Evolutionary conservation across 2,329 filamentous ascomycete species (phyloP).

Genomic region (Colletotrichum theobromicola): DNA sequence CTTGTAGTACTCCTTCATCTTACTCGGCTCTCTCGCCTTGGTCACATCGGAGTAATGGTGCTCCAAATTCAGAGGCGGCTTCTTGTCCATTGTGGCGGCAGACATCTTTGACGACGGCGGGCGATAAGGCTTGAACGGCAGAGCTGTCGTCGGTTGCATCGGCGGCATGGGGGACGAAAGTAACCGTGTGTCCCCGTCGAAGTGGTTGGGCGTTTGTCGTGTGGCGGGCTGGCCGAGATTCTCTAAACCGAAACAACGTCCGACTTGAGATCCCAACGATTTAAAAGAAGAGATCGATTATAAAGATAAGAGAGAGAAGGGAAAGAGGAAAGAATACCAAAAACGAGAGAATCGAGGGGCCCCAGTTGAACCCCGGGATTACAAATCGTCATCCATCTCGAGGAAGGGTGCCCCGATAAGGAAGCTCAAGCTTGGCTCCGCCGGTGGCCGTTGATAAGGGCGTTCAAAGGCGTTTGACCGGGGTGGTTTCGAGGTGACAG

Average conservation of each 20-base stretch:
- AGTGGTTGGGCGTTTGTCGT: neutral
- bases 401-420: conserved; percentile 6
- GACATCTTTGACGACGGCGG: neutral
- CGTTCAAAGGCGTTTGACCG: neutral
- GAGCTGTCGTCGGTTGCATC: neutral
- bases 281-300: neutral
- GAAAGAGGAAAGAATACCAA: neutral
- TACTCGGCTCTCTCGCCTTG: conserved; percentile 66
- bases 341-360: neutral
- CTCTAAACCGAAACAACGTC: neutral
- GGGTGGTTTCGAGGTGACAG: neutral
- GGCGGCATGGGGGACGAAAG: neutral
- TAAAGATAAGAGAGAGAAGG: neutral
- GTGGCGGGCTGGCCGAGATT: neutral
- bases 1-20: conserved; percentile 84
- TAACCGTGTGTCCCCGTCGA: neutral
- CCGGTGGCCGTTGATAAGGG: conserved; percentile 5
- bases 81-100: neutral
- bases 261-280: neutral
- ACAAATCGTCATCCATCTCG: conserved; percentile 20
- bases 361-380: conserved; percentile 2
- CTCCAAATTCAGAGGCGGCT: conserved; percentile 72
- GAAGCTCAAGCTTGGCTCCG: conserved; percentile 12
- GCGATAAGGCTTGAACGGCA: neutral
- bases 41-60: conserved; percentile 79